Conservation (phyloP, 331 rosid species). For the Malus hybrid region DNA sequence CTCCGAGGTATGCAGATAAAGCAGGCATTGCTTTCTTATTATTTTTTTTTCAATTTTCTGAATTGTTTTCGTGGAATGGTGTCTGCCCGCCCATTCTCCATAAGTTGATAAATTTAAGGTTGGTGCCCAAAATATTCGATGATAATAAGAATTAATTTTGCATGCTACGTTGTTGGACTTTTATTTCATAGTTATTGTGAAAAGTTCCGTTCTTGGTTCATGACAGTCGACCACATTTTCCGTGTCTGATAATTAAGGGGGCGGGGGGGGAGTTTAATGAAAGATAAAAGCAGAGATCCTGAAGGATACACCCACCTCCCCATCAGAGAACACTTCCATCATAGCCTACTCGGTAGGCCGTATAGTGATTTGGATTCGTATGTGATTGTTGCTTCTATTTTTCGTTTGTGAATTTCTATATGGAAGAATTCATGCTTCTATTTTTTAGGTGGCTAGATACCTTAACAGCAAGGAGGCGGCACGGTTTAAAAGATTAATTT, state of each 20-base stretch:
- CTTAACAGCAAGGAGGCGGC: constrained; percentile 16
- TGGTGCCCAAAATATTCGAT: background rate
- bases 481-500: constrained; percentile 3
- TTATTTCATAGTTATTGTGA: background rate
- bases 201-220: background rate
- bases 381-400: background rate
- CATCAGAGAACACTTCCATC: background rate
- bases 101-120: background rate
- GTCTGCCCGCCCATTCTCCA: background rate
- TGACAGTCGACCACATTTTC: background rate
- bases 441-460: constrained; percentile 4
- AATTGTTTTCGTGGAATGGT: background rate
- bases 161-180: background rate
- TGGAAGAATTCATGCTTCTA: background rate
- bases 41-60: background rate
- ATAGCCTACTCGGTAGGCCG: background rate
- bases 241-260: background rate
- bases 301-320: background rate
- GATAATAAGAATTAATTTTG: background rate
- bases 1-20: constrained; percentile 2
- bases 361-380: background rate
- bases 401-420: background rate
- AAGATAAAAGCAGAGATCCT: background rate
- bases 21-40: background rate
- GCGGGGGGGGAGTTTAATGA: background rate